Conservation (phyloP, 2,329 filamentous ascomycete genomes). For the Exophiala sideris region DNA sequence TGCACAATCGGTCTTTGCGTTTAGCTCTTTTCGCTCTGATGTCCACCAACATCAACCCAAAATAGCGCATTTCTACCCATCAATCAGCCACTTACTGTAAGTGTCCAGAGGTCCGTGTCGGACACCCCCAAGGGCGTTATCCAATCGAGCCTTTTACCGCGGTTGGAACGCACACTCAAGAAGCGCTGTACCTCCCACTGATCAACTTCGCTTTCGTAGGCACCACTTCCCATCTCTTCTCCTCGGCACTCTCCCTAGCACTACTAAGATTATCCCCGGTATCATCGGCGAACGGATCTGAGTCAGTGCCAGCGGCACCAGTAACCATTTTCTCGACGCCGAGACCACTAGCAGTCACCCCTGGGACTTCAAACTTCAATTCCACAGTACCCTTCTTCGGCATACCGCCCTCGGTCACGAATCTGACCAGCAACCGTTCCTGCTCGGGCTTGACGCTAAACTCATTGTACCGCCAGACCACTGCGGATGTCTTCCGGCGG, state of each 20-base stretch:
- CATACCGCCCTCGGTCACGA: constrained; percentile 66
- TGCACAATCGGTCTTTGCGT: too few species aligned
- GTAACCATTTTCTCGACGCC: constrained; percentile 50
- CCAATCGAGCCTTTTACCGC: too few species aligned
- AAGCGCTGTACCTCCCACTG: constrained; percentile 70
- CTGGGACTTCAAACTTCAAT: constrained; percentile 71
- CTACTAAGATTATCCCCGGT: constrained; percentile 27
- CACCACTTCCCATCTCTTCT: constrained; percentile 62
- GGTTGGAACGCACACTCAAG: too few species aligned
- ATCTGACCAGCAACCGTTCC: constrained; percentile 77
- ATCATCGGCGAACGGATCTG: constrained; percentile 50
- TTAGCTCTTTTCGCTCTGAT: too few species aligned
- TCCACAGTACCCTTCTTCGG: constrained; percentile 75
- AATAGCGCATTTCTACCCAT: too few species aligned
- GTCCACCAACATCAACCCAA: too few species aligned
- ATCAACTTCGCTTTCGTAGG: constrained; percentile 65
- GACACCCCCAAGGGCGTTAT: too few species aligned
- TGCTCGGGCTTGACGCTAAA: constrained; percentile 52
- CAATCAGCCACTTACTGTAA: too few species aligned
- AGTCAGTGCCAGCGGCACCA: constrained; percentile 30
- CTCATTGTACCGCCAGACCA: constrained; percentile 46
- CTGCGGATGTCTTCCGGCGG: constrained; percentile 44
- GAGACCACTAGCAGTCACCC: constrained; percentile 61
- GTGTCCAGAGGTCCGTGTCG: too few species aligned
- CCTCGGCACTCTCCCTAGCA: constrained; percentile 30